Conservation (phyloP, 2,329 filamentous ascomycete species). For the Colletotrichum tanaceti region DNA sequence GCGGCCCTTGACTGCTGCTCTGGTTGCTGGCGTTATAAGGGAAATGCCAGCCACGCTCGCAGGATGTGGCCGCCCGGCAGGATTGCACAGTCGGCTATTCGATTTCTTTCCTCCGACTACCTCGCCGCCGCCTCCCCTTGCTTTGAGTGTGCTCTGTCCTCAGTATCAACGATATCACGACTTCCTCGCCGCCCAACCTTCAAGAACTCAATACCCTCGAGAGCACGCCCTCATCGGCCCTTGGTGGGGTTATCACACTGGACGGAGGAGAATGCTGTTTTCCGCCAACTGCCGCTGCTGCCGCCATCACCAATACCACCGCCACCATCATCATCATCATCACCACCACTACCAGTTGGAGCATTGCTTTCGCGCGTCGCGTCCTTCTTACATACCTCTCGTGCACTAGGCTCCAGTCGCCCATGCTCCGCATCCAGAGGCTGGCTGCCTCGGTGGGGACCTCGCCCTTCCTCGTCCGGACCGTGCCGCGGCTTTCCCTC, state of each 20-base stretch:
- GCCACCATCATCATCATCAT: too few relatives aligned
- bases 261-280: slow-evolving; percentile 34
- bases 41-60: slow-evolving; percentile 33
- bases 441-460: slow-evolving; percentile 31
- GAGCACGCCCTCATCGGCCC: slow-evolving; percentile 1
- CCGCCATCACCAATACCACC: slow-evolving; percentile 20
- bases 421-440: slow-evolving; percentile 30
- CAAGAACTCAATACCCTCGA: neutral
- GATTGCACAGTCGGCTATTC: neutral
- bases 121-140: neutral
- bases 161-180: neutral
- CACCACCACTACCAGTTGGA: slow-evolving; percentile 22
- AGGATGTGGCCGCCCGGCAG: slow-evolving; percentile 4
- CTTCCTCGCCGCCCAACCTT: neutral
- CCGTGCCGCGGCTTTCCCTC: slow-evolving; percentile 28
- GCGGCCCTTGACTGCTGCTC: slow-evolving; percentile 7
- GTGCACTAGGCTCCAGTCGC: slow-evolving; percentile 6
- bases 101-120: slow-evolving; percentile 1
- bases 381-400: slow-evolving; percentile 4
- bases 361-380: slow-evolving; percentile 16
- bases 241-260: slow-evolving; percentile 1
- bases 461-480: slow-evolving; percentile 24
- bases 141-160: neutral
- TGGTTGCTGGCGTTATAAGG: slow-evolving; percentile 31
- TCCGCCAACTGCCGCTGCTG: slow-evolving; percentile 12